A percentile compares a stretch with the other conserved stretches of the same genome.
Evolutionary conservation across 345 rosid species (phyloP).

Genomic region (Erucastrum elatum): DNA sequence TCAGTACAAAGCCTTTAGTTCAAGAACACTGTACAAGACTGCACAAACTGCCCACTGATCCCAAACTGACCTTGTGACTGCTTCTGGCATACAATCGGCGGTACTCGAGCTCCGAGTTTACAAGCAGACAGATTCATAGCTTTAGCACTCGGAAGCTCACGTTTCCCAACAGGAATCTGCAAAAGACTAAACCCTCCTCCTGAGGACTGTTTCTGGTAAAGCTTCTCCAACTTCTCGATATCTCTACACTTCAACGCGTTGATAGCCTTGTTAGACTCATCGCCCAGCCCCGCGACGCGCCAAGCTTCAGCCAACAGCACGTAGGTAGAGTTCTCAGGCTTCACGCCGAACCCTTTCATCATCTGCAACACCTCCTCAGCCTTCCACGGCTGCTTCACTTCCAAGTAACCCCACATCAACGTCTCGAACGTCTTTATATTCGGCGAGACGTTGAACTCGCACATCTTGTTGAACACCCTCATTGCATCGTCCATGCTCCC

Average conservation of each 20-base stretch:
- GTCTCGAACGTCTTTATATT: conserved; percentile 64
- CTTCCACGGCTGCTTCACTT: conserved; percentile 66
- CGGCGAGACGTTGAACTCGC: conserved; percentile 53
- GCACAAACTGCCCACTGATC: conserved; percentile 53
- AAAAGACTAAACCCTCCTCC: conserved; percentile 31
- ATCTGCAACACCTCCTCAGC: conserved; percentile 60
- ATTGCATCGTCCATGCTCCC: conserved; percentile 56
- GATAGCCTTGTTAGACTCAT: conserved; percentile 52
- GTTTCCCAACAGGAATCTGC: conserved; percentile 45
- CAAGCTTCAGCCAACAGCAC: conserved; percentile 55
- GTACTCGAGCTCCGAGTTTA: conserved; percentile 52
- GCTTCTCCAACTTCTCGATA: conserved; percentile 47
- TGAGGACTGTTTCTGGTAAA: conserved; percentile 46
- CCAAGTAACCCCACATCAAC: conserved; percentile 55
- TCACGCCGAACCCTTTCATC: conserved; percentile 55
- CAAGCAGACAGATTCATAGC: conserved; percentile 47
- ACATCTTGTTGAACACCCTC: conserved; percentile 52
- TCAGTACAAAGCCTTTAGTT: conserved; percentile 38
- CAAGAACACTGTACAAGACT: conserved; percentile 54
- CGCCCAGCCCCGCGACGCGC: conserved; percentile 54
- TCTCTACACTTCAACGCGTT: conserved; percentile 42
- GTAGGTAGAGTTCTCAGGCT: conserved; percentile 54
- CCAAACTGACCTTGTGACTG: conserved; percentile 53
- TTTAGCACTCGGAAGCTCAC: conserved; percentile 41
- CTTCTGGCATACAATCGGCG: conserved; percentile 54